Base-by-base conservation (phyloP, 1,284 basidiomycete species). In the Puccinia hordei region DNA sequence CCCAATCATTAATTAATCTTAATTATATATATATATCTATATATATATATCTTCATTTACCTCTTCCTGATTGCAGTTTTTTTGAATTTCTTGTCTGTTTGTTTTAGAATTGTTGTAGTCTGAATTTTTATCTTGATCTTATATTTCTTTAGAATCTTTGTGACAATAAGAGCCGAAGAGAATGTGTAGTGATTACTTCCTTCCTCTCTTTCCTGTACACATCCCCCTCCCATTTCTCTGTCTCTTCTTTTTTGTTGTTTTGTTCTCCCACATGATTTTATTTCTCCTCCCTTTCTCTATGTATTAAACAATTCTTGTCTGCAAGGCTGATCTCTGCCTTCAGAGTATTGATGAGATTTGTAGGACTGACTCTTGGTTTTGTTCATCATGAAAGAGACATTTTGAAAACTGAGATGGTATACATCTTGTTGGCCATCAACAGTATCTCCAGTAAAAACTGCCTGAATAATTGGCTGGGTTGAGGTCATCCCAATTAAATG, bases 51-150 rank as follows among this genome's bases (percentile, higher is more conserved):
- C 1, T 44, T 66, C 35, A 44, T 44, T 66, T 41, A 44, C 22
- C 63, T 41, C 30, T 6, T 41, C 35, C 19, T 10, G 35, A 10
- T 44, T 46, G 41, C 15, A 2, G 35, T 44, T 46, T 66, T 66
- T 46, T 66, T 33, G 27, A 49, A 33, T 41, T 66, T 30, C 35
- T 44, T 66, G 24, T 35, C 24, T 63, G 30, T 33, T 35, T 63
- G 61, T 59, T 33, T 59, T 59, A 59, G 57, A 59, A 33, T 12
- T 59, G 24, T 15, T 59, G 57, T 59, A 59, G 57, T 59, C 24
- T 33, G 27, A 12, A 59, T 33, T 15, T 33, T 59, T 24, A 17
- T 33, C 27, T 59, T 59, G 57, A 33, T 55, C 12, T 59, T 59
- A 13, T 59, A 10, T 59, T 33, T 59, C 15, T 59, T 59, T 59